These are phyloP conservation scores for Sordaria brevicollis DNA, from an alignment of 495 filamentous ascomycete species.

Conservation along the genomic window DNA sequence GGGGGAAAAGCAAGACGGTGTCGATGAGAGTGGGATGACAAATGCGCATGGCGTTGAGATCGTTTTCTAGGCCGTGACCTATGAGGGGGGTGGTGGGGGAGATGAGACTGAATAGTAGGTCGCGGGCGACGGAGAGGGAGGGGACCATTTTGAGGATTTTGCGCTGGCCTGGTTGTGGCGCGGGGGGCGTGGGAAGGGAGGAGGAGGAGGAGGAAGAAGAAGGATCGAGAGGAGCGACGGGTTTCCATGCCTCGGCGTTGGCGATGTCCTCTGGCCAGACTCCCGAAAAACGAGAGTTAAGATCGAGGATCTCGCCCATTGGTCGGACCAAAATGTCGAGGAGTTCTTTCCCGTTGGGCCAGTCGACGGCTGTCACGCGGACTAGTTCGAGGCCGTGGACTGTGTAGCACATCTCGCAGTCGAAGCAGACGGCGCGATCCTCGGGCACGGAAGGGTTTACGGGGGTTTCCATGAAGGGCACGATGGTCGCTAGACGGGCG, in stretches of 20 bases:
- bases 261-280: conserved; percentile 64
- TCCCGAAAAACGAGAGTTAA: conserved; percentile 85
- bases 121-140: conserved; percentile 60
- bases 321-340: conserved; percentile 82
- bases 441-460: conserved; percentile 35
- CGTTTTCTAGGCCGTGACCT: conserved; percentile 92
- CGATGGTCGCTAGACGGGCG: conserved; percentile 63
- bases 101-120: conserved; percentile 60
- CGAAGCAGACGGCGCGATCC: conserved; percentile 58
- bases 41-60: conserved; percentile 72
- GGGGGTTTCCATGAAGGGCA: conserved; percentile 75
- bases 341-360: conserved; percentile 65
- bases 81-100: conserved; percentile 69
- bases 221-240: background rate
- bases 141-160: conserved; percentile 53
- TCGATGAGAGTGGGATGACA: conserved; percentile 81
- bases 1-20: conserved; percentile 75
- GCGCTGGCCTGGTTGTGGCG: background rate
- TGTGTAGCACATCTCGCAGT: conserved; percentile 98
- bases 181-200: background rate
- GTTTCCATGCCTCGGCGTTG: conserved; percentile 50
- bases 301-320: conserved; percentile 72
- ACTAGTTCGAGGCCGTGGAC: conserved; percentile 77
- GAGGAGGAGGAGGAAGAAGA: too few species aligned
- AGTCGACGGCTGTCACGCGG: conserved; percentile 75